These are phyloP conservation scores for Podaxis rugospora DNA, from an alignment of 768 basidiomycete genomes.

Conservation along the genomic window DNA sequence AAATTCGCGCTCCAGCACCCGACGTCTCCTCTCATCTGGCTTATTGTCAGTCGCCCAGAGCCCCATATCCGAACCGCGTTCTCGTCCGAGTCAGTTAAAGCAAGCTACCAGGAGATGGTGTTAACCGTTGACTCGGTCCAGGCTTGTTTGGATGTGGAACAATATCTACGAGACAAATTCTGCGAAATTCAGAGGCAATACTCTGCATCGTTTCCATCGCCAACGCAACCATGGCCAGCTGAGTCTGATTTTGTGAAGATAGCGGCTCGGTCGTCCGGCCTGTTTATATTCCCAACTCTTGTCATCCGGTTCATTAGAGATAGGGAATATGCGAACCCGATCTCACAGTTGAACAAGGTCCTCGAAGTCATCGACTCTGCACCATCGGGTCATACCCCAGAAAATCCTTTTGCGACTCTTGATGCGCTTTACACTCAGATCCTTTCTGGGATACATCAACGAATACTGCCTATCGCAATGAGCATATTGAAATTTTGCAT, in stretches of 20 bases:
- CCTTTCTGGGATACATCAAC: not conserved
- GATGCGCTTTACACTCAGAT: not conserved
- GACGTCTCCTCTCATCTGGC: conserved; percentile 16
- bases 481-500: too few species aligned
- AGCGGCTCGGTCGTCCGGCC: conserved; percentile 17
- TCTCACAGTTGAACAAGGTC: not conserved
- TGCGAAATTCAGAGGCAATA: conserved; percentile 6
- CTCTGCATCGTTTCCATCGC: not conserved
- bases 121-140: conserved; percentile 6
- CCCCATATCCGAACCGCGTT: conserved; percentile 13
- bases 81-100: not conserved
- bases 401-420: not conserved
- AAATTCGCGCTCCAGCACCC: not conserved
- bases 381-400: not conserved
- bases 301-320: conserved; percentile 19
- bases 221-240: conserved; percentile 18
- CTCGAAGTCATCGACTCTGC: not conserved
- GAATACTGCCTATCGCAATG: not conserved
- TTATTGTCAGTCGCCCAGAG: conserved; percentile 25
- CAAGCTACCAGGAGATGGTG: not conserved
- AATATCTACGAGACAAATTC: conserved; percentile 13
- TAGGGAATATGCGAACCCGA: not conserved
- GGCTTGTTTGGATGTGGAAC: conserved; percentile 15
- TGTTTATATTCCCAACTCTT: conserved; percentile 22
- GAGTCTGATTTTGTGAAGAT: conserved; percentile 10